Percentiles rank a stretch among this genome's conserved stretches.
These are phyloP conservation scores for Leccinum disarticulatum DNA, from an alignment of 768 basidiomycete species.

Conservation along the genomic window DNA sequence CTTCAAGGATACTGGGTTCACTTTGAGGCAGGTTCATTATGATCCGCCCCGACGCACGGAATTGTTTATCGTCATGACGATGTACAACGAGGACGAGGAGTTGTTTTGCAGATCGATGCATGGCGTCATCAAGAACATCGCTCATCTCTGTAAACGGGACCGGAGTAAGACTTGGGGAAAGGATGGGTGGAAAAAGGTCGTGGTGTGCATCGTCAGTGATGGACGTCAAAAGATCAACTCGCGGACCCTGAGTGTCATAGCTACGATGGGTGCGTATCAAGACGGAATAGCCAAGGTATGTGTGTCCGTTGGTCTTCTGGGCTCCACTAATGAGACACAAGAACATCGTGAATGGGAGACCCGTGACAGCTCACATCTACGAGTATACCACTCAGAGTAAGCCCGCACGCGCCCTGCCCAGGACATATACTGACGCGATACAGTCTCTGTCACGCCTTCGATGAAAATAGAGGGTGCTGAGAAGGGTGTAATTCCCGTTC, in stretches of 20 bases:
- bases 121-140: constrained; percentile 93
- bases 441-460: constrained; percentile 79
- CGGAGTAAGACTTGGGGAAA: constrained; percentile 94
- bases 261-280: constrained; percentile 93
- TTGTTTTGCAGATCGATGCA: constrained; percentile 94
- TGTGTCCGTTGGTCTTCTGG: background rate
- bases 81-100: constrained; percentile 95
- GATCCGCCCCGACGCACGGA: constrained; percentile 90
- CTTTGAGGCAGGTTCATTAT: constrained; percentile 87
- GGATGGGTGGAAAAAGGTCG: constrained; percentile 98
- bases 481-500: constrained; percentile 82
- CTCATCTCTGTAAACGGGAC: constrained; percentile 82
- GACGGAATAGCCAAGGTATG: constrained; percentile 87
- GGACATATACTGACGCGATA: constrained; percentile 8
- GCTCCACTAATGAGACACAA: constrained; percentile 21
- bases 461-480: constrained; percentile 81
- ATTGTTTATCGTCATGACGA: constrained; percentile 96
- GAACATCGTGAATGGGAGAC: constrained; percentile 77
- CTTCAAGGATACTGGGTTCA: constrained; percentile 80
- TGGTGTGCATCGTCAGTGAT: constrained; percentile 89
- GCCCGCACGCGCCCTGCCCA: background rate
- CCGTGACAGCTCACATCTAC: constrained; percentile 88
- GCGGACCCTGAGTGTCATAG: constrained; percentile 80
- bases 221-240: constrained; percentile 84
- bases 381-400: constrained; percentile 91